Base-by-base conservation (phyloP, 495 filamentous ascomycete genomes). In the Parachaetomium inaequale region DNA sequence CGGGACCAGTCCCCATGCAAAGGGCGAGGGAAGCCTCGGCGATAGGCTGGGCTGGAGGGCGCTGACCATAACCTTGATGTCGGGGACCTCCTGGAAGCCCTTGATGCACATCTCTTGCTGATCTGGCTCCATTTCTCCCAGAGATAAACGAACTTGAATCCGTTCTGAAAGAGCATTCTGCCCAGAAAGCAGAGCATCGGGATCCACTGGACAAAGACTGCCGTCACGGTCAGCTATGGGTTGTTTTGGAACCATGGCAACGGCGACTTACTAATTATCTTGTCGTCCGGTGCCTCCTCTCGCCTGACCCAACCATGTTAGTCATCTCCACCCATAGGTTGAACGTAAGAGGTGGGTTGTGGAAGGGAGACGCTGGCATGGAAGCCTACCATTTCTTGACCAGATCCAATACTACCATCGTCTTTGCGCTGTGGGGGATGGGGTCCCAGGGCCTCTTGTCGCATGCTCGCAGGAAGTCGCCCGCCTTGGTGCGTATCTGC, bases 181-280 rank as follows among this genome's bases (percentile, higher is more conserved):
- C 75, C 76, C 3, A 77, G 64, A n/a, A 77, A 67, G 1, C 58
- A 54, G 7, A 68, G 70, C 14, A 72, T 68, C 2, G 66, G 54
- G 11, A 70, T 66, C 64, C 75, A 77, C 43, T 76, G 67, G 10
- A 66, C 64, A 54, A 76, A 78, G 14, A 77, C 70, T 59, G 49
- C 28, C 3, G 23, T 26, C 14, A 19, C 36, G 12, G 19, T 46
- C 19, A 46, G 42, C 19, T 46, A 7, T 46, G 23, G 25, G 25
- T 67, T 28, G 59, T 52, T 26, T 26, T 17, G 19, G 10, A n/a
- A 7, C 1, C 14, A 0, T 14, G 19, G 7, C 2, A 2, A 4
- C 26, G 19, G 43, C 7, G 52, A 56, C 63, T 40, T 61, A 73
- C 68, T 45, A 31, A 74, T 68, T 26, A 79, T 75, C 58, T 79